Evolutionary conservation across 2,329 filamentous ascomycete genomes (phyloP).

Genomic region (Neofusicoccum kwambonambiense): DNA sequence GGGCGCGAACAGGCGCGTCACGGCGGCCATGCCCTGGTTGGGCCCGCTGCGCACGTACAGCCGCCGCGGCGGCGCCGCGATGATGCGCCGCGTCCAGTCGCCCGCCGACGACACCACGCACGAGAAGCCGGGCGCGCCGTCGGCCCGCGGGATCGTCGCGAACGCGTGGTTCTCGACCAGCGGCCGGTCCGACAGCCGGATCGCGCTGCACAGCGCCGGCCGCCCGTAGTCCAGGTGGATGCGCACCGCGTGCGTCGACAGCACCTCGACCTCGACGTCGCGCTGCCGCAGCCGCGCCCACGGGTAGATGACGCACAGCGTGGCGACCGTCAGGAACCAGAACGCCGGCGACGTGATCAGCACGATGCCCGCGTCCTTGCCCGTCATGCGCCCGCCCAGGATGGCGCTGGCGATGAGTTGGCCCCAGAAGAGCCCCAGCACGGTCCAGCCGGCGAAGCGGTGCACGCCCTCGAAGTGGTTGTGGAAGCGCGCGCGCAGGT

Average conservation of each 20-base stretch:
- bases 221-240: constrained; percentile 49
- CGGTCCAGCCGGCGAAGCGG: constrained; percentile 35
- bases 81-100: constrained; percentile 32
- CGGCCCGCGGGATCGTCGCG: constrained; percentile 35
- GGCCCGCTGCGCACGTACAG: constrained; percentile 32
- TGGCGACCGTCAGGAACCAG: constrained; percentile 69
- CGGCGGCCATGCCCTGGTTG: constrained; percentile 31
- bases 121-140: constrained; percentile 23
- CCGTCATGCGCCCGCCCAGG: constrained; percentile 2
- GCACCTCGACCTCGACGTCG: constrained; percentile 61
- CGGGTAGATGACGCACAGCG: constrained; percentile 65
- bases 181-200: constrained; percentile 22
- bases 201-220: background rate
- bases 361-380: constrained; percentile 31
- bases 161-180: constrained; percentile 38
- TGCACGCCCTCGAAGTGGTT: constrained; percentile 36
- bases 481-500: constrained; percentile 27
- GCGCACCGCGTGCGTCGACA: constrained; percentile 71
- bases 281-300: constrained; percentile 72
- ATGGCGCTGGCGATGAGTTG: constrained; percentile 12
- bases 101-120: constrained; percentile 35
- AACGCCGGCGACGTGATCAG: constrained; percentile 55
- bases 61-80: constrained; percentile 27
- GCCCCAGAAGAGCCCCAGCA: constrained; percentile 34
- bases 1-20: constrained; percentile 32